These are phyloP conservation scores for Aspergillus novofumigatus DNA, from an alignment of 2,329 filamentous ascomycete genomes.

Conservation along the genomic window DNA sequence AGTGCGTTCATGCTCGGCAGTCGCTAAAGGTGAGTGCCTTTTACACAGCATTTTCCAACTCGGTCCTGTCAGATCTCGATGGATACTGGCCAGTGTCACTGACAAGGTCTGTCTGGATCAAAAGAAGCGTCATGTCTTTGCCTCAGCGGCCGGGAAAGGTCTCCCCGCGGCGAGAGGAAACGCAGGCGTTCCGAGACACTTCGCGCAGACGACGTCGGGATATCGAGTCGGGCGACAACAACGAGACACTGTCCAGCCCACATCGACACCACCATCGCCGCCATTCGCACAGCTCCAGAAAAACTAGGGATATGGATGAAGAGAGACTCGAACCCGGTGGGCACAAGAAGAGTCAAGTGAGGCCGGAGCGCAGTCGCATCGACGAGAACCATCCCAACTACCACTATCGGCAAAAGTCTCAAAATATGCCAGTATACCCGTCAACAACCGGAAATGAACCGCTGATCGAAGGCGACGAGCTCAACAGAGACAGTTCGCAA, in stretches of 20 bases:
- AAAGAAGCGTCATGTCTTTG: slow-evolving; percentile 43
- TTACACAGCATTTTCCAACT: neutral
- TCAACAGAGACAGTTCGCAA: slow-evolving; percentile 58
- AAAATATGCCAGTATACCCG: slow-evolving; percentile 83
- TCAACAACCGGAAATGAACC: slow-evolving; percentile 92
- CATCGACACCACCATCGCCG: slow-evolving; percentile 39
- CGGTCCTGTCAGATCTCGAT: neutral
- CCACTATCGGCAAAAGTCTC: slow-evolving; percentile 90
- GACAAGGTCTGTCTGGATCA: neutral
- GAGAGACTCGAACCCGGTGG: slow-evolving; percentile 50
- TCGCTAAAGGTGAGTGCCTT: neutral
- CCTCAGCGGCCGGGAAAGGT: slow-evolving; percentile 61
- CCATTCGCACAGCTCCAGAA: slow-evolving; percentile 45
- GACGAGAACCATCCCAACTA: slow-evolving; percentile 90
- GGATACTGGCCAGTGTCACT: neutral
- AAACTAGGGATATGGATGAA: slow-evolving; percentile 41
- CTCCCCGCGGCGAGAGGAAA: slow-evolving; percentile 57
- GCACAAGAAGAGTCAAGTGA: slow-evolving; percentile 83
- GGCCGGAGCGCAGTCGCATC: slow-evolving; percentile 81
- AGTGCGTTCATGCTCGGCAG: neutral
- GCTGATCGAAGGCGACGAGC: slow-evolving; percentile 65
- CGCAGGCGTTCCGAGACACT: slow-evolving; percentile 62
- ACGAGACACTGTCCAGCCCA: slow-evolving; percentile 31
- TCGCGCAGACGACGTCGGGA: slow-evolving; percentile 66
- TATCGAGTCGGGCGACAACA: slow-evolving; percentile 59